Conservation (phyloP, 75 land plant genomes). For the Pinus albicaulis region DNA sequence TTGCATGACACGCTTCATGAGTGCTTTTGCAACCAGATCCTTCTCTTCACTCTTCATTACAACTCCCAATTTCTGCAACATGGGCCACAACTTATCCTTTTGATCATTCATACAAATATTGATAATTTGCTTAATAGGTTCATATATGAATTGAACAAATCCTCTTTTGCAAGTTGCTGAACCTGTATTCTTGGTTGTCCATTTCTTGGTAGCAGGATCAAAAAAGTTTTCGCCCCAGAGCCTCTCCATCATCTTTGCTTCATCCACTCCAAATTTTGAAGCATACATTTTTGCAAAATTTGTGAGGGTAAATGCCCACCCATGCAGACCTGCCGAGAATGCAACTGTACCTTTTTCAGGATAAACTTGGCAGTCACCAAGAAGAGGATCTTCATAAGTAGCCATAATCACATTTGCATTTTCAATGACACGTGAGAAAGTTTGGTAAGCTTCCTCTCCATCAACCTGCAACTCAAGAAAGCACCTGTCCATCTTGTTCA, state of each 20-base stretch:
- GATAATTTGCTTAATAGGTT: slow-evolving; percentile 89
- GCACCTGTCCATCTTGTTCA: slow-evolving; percentile 97
- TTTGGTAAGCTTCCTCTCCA: slow-evolving; percentile 84
- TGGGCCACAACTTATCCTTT: slow-evolving; percentile 97
- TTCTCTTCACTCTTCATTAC: slow-evolving; percentile 75
- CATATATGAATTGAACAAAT: slow-evolving; percentile 91
- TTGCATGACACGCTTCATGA: slow-evolving; percentile 92
- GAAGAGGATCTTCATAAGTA: slow-evolving; percentile 84
- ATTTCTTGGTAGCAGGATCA: slow-evolving; percentile 86
- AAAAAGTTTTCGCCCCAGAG: slow-evolving; percentile 97
- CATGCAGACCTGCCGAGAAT: slow-evolving; percentile 93
- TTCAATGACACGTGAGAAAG: slow-evolving; percentile 61
- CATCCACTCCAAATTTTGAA: slow-evolving; percentile 85
- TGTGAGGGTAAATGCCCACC: slow-evolving; percentile 93
- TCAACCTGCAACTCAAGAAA: slow-evolving; percentile 85
- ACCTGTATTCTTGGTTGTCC: slow-evolving; percentile 88
- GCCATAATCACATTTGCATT: slow-evolving; percentile 96
- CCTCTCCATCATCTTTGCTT: slow-evolving; percentile 96
- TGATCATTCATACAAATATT: slow-evolving; percentile 85
- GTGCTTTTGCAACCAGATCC: slow-evolving; percentile 68
- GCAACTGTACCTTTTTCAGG: slow-evolving; percentile 98
- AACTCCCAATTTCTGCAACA: slow-evolving; percentile 67
- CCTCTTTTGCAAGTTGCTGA: slow-evolving; percentile 77
- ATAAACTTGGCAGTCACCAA: slow-evolving; percentile 93
- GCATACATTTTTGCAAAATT: slow-evolving; percentile 98